Base-by-base conservation (phyloP, 2,329 filamentous ascomycete genomes). In the Pestalotiopsis sp. region DNA sequence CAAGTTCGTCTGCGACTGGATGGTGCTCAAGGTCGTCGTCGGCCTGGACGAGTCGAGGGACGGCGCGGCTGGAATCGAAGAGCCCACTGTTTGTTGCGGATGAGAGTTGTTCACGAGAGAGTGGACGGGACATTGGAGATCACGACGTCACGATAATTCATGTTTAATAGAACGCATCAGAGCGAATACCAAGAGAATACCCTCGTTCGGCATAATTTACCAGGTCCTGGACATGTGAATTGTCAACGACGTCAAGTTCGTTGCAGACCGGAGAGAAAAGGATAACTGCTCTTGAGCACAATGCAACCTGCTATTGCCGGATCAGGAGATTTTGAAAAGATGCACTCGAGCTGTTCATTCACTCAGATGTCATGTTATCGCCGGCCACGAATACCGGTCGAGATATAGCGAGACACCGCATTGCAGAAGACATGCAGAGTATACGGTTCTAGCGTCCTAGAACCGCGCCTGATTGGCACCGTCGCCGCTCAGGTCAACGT, bases 1-100 rank as follows among this genome's bases (percentile, higher is more conserved):
- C 69, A 87, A 87, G 76, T 87, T 87, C 72, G 71, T 86, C n/a
- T 86, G 82, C 72, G 85, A 87, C 74, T 87, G 85, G 85, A 76
- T 86, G 74, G 82, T 82, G 27, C 77, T 80, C 62, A 81, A 79
- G 67, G 77, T 86, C n/a, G 77, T 82, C 0, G 69, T 79, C 1
- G 74, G 70, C 4, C 71, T 69, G 1, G 71, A 72, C 4, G 72
- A 71, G 1, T 71, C 71, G 5, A 70, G 74, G 2, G 75, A 68
- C 27, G 73, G 72, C 41, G 69, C 72, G 1, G 74, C 73, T 20
- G 81, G 79, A 0, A 78, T 85, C 9, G 82, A 85, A 64, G 84
- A 86, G 71, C 75, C 83, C 4, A 83, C 82, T 2, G 80, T 85
- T 2, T 86, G 84, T 74, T 86, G 84, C 68, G 82, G 84, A 61